Percentiles rank a stretch among this genome's conserved stretches.
Conservation (phyloP, 1,284 basidiomycete genomes). For the Trichosporon faecale region DNA sequence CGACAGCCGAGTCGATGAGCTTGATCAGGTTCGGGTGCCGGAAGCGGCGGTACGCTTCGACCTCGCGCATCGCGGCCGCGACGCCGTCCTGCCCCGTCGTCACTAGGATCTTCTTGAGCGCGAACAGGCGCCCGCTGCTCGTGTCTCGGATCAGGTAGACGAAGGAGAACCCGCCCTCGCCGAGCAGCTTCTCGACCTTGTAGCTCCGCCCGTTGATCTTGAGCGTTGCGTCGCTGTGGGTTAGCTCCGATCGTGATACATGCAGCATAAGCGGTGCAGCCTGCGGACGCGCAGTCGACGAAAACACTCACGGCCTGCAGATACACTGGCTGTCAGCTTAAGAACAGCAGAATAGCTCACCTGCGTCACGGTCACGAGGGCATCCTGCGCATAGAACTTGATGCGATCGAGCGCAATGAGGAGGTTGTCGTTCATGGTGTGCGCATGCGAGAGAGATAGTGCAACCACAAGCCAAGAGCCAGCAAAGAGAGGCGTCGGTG, state of each 20-base stretch:
- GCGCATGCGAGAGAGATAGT: not conserved
- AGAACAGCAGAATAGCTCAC: slow-evolving; percentile 23
- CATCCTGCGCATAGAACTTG: slow-evolving; percentile 41
- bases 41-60: slow-evolving; percentile 86
- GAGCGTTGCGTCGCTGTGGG: slow-evolving; percentile 58
- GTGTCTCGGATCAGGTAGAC: slow-evolving; percentile 83
- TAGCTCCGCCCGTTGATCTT: slow-evolving; percentile 93
- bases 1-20: slow-evolving; percentile 75
- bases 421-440: slow-evolving; percentile 39
- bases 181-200: slow-evolving; percentile 78
- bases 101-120: slow-evolving; percentile 92
- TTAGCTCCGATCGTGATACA: slow-evolving; percentile 2
- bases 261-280: not conserved
- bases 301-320: slow-evolving; percentile 49
- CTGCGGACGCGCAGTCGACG: not conserved
- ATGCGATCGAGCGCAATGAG: slow-evolving; percentile 43
- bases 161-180: slow-evolving; percentile 93
- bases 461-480: not conserved
- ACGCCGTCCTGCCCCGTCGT: slow-evolving; percentile 60
- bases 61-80: slow-evolving; percentile 72
- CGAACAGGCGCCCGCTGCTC: slow-evolving; percentile 70
- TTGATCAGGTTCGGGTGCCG: slow-evolving; percentile 62
- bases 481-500: not conserved
- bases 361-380: slow-evolving; percentile 41
- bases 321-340: slow-evolving; percentile 39